These are phyloP conservation scores for Lactifluus subvellereus DNA, from an alignment of 768 basidiomycete species.

Conservation along the genomic window DNA sequence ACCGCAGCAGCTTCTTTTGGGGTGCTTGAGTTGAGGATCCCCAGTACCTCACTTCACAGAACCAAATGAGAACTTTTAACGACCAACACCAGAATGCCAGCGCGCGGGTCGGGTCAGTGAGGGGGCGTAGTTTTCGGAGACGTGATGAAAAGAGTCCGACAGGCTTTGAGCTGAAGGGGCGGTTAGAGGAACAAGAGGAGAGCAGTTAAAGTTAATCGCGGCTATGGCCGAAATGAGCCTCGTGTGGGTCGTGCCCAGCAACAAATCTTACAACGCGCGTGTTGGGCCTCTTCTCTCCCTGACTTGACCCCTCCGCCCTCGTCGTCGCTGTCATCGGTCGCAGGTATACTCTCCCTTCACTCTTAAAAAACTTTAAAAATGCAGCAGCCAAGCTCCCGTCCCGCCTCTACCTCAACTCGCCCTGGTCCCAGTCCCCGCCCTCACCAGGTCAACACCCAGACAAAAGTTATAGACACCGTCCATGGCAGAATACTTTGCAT, in stretches of 20 bases:
- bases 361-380: slow-evolving; percentile 28
- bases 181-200: too few relatives aligned
- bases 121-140: too few relatives aligned
- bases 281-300: neutral
- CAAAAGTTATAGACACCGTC: slow-evolving; percentile 70
- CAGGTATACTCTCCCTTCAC: neutral
- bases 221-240: slow-evolving; percentile 1
- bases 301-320: neutral
- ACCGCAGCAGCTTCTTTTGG: too few relatives aligned
- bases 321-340: neutral
- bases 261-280: neutral
- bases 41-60: too few relatives aligned
- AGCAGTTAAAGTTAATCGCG: neutral
- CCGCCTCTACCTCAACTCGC: slow-evolving; percentile 56
- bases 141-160: too few relatives aligned
- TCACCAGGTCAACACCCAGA: slow-evolving; percentile 63
- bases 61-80: too few relatives aligned
- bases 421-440: slow-evolving; percentile 52
- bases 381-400: slow-evolving; percentile 50
- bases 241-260: neutral
- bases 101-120: too few relatives aligned
- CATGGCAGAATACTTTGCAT: slow-evolving; percentile 89
- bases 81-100: too few relatives aligned
- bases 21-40: too few relatives aligned
- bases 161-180: too few relatives aligned